Evolutionary conservation across 108 stramenopile species (phyloP), one percentile per base, ranked within the genome.

Genomic region (Pinguiococcus pyrenoidosus): DNA sequence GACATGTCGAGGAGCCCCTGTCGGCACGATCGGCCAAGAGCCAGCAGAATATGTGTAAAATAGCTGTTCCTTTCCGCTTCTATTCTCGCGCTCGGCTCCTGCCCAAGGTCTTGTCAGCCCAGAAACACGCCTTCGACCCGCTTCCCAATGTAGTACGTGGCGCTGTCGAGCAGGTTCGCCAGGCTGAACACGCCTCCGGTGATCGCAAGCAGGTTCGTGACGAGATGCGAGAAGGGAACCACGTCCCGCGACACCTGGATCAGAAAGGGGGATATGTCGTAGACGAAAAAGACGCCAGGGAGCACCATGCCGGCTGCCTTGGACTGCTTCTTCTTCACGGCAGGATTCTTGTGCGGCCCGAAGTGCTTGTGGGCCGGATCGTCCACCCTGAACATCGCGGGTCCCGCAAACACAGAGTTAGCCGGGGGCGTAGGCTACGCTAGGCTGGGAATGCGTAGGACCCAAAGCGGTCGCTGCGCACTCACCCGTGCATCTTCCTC

Each of bases 231-330:
- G 16, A 94, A 64, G 0, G 88, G 83, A 2, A 75, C 81, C 7
- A 1, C 43, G 34, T 17, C 2, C 43, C 26, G 3, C 26, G 46
- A 45, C 25, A 91, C 80, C 62, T 91, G 84, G 29, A 98, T 84
- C 27, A 83, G 83, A 70, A 98, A 98, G 1, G 96, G 91, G 32
- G 89, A 87, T 8, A 98, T 79, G 59, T 98, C 92, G 60, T 94
- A 98, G 18, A 98, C 80, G 58, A 93, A 92, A 64, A 95, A 98
- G 18, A 98, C 79, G 0, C 96, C 96, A 12, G 91, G 89, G 39
- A 92, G 59, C 8, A 92, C 67, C 22, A 40, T n/a, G 13, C 20
- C 45, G 49, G 36, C 6, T 70, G 51, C 13, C 49, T 79, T 62
- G 54, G 84, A 92, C 38, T 84, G 69, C 55, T 89, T 83, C 16